These are phyloP conservation scores for Neofusicoccum kwambonambiense DNA, from an alignment of 2,329 filamentous ascomycete species.

Conservation along the genomic window DNA sequence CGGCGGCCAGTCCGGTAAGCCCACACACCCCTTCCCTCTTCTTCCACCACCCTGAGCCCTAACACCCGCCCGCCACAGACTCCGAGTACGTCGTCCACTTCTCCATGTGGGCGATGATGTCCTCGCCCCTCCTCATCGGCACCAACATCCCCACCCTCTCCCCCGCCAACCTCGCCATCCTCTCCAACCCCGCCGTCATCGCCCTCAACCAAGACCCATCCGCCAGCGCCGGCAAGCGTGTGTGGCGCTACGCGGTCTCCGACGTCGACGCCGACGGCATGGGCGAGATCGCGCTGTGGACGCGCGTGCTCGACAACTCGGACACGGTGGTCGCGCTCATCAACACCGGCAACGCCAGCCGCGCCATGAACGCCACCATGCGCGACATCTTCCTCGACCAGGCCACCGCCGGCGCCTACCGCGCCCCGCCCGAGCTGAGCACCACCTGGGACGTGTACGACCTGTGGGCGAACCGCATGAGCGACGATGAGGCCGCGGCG, in stretches of 20 bases:
- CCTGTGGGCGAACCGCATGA: conserved; percentile 58
- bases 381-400: conserved; percentile 54
- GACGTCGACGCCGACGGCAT: conserved; percentile 44
- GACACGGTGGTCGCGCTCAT: conserved; percentile 51
- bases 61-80: conserved; percentile 29
- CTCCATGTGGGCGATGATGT: conserved; percentile 50
- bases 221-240: conserved; percentile 42
- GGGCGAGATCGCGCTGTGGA: conserved; percentile 53
- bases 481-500: conserved; percentile 41
- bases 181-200: conserved; percentile 50
- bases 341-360: conserved; percentile 47
- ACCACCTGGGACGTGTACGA: conserved; percentile 55
- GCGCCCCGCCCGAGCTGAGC: conserved; percentile 39
- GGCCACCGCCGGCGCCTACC: conserved; percentile 41
- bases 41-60: too few relatives aligned
- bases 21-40: neutral
- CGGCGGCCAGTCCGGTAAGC: conserved; percentile 30
- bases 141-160: conserved; percentile 44
- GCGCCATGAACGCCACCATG: conserved; percentile 51
- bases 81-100: conserved; percentile 47
- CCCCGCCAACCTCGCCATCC: conserved; percentile 45
- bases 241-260: conserved; percentile 45
- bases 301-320: conserved; percentile 46
- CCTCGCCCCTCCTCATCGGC: conserved; percentile 50
- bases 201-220: conserved; percentile 51